Percentiles rank a stretch among this genome's conserved stretches.
These are phyloP conservation scores for Purpureocillium takamizusanense DNA, from an alignment of 2,329 filamentous ascomycete genomes.

Conservation along the genomic window DNA sequence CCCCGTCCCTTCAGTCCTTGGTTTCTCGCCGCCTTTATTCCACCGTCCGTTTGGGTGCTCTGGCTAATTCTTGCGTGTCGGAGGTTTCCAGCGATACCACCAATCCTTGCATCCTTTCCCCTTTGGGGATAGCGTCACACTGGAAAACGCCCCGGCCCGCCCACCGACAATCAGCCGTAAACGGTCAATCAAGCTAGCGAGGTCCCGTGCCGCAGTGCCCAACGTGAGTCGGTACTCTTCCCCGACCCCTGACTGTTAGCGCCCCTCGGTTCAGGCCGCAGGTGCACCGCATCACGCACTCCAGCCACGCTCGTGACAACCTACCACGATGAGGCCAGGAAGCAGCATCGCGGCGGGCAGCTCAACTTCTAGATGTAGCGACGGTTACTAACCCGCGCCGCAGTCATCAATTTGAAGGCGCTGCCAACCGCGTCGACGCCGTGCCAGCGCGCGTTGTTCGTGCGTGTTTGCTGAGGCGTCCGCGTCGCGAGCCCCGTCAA, in stretches of 20 bases:
- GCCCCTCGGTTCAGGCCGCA: too few species aligned
- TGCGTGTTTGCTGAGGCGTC: conserved; percentile 9
- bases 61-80: too few species aligned
- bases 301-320: too few species aligned
- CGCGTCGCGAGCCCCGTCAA: conserved; percentile 14
- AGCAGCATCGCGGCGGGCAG: too few species aligned
- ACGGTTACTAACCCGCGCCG: conserved; percentile 20
- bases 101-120: conserved; percentile 6
- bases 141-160: neutral
- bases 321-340: too few species aligned
- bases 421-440: too few species aligned
- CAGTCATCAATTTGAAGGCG: neutral
- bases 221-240: too few species aligned
- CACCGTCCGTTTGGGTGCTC: too few species aligned
- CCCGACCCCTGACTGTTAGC: too few species aligned
- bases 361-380: conserved; percentile 3
- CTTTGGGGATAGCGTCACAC: conserved; percentile 6
- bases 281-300: too few species aligned
- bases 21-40: too few species aligned
- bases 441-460: conserved; percentile 4
- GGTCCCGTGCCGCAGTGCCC: conserved; percentile 2
- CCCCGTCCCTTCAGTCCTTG: too few species aligned
- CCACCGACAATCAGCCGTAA: conserved; percentile 9
- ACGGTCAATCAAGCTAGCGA: neutral
- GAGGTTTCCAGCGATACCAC: neutral